Conservation (phyloP, 2,329 filamentous ascomycete genomes). For the Sclerotinia trifoliorum region DNA sequence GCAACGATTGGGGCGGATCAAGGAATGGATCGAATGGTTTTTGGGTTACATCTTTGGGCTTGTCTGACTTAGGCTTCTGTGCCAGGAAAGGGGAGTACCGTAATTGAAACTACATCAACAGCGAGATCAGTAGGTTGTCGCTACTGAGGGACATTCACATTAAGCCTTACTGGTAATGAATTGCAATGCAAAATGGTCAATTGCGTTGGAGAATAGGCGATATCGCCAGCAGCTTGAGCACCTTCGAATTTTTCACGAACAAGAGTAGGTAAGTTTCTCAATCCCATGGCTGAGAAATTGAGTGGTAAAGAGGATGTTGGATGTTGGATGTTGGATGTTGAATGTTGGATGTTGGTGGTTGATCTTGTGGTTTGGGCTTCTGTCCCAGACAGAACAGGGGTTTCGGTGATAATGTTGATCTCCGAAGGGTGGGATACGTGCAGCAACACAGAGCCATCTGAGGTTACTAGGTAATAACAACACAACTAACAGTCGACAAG, state of each 20-base stretch:
- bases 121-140: conserved; percentile 4
- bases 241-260: conserved; percentile 35
- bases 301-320: neutral
- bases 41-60: conserved; percentile 33
- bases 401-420: conserved; percentile 1
- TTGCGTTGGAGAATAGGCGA: conserved; percentile 38
- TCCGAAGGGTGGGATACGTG: neutral
- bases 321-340: neutral
- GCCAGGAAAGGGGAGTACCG: conserved; percentile 68
- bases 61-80: conserved; percentile 58
- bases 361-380: neutral
- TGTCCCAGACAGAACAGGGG: neutral
- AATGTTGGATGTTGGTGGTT: too few species aligned
- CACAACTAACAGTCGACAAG: neutral
- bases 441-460: too few species aligned
- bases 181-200: conserved; percentile 36
- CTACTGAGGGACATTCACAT: neutral
- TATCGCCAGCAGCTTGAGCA: conserved; percentile 34
- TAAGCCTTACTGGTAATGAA: conserved; percentile 33
- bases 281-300: conserved; percentile 12
- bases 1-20: conserved; percentile 52
- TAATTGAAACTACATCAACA: conserved; percentile 62
- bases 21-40: conserved; percentile 63
- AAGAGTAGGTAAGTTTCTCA: conserved; percentile 33
- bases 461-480: too few species aligned